A percentile compares a stretch with the other conserved stretches of the same genome.
Conservation (phyloP, 306 rosid species). For the Sophora flavescens region DNA sequence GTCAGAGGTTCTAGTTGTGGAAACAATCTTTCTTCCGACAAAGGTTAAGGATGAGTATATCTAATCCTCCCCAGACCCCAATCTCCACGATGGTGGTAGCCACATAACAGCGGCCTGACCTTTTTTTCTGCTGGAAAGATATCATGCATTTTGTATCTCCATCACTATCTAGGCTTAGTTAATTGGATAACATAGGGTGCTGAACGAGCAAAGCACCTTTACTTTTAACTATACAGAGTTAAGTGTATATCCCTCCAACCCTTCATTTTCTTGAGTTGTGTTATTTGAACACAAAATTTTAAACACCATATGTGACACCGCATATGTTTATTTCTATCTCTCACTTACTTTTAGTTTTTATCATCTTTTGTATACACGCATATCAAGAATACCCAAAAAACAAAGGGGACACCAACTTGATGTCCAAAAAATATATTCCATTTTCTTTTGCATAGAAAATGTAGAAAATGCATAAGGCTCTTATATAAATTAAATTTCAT, state of each 20-base stretch:
- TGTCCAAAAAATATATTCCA: too few relatives aligned
- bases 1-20: neutral
- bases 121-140: neutral
- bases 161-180: neutral
- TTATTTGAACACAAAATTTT: too few relatives aligned
- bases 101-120: too few relatives aligned
- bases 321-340: too few relatives aligned
- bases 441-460: neutral
- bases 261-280: too few relatives aligned
- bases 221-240: neutral
- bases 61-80: neutral
- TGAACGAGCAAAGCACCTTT: constrained; percentile 1
- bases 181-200: neutral
- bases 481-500: neutral
- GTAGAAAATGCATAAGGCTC: neutral
- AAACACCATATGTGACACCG: too few relatives aligned
- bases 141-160: neutral
- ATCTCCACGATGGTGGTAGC: too few relatives aligned
- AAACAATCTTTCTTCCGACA: neutral
- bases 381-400: too few relatives aligned
- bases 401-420: too few relatives aligned
- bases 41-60: neutral
- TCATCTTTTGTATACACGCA: too few relatives aligned
- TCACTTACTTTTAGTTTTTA: too few relatives aligned
- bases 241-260: neutral